These are phyloP conservation scores for Annulohypoxylon maeteangense DNA, from an alignment of 495 filamentous ascomycete species.

Conservation along the genomic window DNA sequence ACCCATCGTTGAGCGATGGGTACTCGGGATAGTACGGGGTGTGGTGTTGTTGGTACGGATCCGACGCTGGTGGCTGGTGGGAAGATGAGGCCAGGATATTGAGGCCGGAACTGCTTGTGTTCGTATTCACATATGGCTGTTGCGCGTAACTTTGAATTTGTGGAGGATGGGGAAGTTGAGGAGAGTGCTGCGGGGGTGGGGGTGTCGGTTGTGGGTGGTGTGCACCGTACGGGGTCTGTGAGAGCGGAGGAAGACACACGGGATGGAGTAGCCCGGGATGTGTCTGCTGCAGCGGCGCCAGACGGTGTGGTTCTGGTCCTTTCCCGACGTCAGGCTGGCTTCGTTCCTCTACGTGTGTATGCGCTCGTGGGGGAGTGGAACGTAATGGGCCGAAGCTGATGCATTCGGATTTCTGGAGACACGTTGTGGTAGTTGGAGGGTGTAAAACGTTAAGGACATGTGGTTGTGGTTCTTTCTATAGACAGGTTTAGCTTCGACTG, in stretches of 20 bases:
- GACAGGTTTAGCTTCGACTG: slow-evolving; percentile 17
- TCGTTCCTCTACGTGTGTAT: slow-evolving; percentile 3
- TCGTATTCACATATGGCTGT: slow-evolving; percentile 17
- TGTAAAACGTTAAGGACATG: slow-evolving; percentile 47
- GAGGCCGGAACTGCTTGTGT: slow-evolving; percentile 15
- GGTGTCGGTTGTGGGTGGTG: slow-evolving; percentile 29
- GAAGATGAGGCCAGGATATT: slow-evolving; percentile 42
- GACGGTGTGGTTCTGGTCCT: slow-evolving; percentile 36
- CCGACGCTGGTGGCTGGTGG: slow-evolving; percentile 23
- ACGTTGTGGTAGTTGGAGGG: slow-evolving; percentile 38
- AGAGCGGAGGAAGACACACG: slow-evolving; percentile 45
- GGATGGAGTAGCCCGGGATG: slow-evolving; percentile 36
- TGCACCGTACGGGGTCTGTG: slow-evolving; percentile 38
- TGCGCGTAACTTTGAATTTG: slow-evolving; percentile 31
- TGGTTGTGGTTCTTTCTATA: slow-evolving; percentile 47
- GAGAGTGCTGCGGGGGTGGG: slow-evolving; percentile 7
- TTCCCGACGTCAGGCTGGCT: slow-evolving; percentile 5
- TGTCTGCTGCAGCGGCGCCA: slow-evolving; percentile 42
- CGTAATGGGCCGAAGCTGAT: slow-evolving; percentile 11
- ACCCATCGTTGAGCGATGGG: slow-evolving; percentile 46
- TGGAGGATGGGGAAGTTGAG: slow-evolving; percentile 9
- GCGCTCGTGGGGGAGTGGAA: slow-evolving; percentile 8
- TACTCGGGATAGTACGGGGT: slow-evolving; percentile 39
- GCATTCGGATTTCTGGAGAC: slow-evolving; percentile 26
- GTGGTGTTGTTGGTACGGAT: slow-evolving; percentile 33